Base-by-base conservation (phyloP, 148 eudicot species). In the Nepenthes gracilis region DNA sequence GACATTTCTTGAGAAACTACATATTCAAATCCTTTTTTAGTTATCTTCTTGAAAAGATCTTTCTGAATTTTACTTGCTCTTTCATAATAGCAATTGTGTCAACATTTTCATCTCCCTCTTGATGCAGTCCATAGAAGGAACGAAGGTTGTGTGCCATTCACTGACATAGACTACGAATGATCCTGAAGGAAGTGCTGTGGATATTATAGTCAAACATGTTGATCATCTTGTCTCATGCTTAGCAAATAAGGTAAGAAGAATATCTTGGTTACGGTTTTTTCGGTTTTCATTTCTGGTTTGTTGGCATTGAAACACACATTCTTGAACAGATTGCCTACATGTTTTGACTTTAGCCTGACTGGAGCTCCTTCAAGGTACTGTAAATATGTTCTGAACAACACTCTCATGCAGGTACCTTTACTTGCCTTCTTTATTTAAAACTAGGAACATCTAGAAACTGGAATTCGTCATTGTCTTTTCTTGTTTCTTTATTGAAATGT, bases 361-460 rank as follows among this genome's bases (percentile, higher is more conserved):
- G 98, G 98, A 38, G 95, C 91, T 59, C 86, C 98, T 64, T 93
- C 98, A 37, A 93, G 98, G 76, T 93, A 95, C 53, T 93, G 98
- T 75, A 93, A 88, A 88, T 93, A 93, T 70, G 98, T 93, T 35
- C 64, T 93, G 65, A 92, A 23, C 23, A 45, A 93, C 76, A 88
- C 98, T 14, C 88, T 93, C n/a, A 88, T 93, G 98, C 98, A 88
- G 96, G 98, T 86, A 68, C 12, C 14, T 14, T 57, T 45, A 6
- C 53, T 10, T 12, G 6, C 59, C 23, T 50, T 5, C 23, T 23
- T 45, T 43, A 15, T 33, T 12, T 14, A 34, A 47, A 12, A 34
- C 6, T 13, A 55, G 13, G 3, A 10, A 10, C 4, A 49, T 11
- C 53, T 11, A 32, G 36, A 35, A 33, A 11, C 34, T 54, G 57